Evolutionary conservation across 176 grass and related monocot genomes (phyloP), one percentile per base, ranked within the genome.

Genomic region (Carex parvula): DNA sequence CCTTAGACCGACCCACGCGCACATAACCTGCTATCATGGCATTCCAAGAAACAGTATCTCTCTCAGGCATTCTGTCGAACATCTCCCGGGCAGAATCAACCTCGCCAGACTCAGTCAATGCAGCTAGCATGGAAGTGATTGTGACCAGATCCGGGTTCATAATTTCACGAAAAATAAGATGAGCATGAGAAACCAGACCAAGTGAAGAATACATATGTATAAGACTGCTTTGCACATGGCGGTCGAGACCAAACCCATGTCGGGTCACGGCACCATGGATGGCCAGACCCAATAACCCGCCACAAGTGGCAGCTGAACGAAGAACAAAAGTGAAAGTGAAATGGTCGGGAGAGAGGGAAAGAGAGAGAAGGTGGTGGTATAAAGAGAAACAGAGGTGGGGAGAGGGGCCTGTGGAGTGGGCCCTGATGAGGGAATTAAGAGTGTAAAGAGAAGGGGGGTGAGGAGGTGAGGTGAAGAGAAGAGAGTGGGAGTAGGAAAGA

Each of bases 131-230:
- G 4, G 91, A 89, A 11, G 94, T 97, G 54, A 37, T 54, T 71
- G 64, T 79, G 32, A 97, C 89, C 42, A 88, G 8, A 78, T 93
- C 89, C 37, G 91, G 91, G 60, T 81, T 13, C 16, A 14, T 17
- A 67, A 93, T 85, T 79, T 90, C 94, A 29, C 70, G 48, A 73
- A 88, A 93, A 15, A 87, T 84, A 3, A 78, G 48, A 44, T 82
- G 85, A 24, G 79, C 77, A 65, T 72, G 71, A 10, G 64, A 26
- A 18, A 59, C 67, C 35, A 88, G 81, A 74, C 86, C 87, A 15
- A 90, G 71, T 24, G 85, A 87, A 22, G 88, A 90, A 88, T 97
- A 97, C 90, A 97, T 90, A 66, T 89, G 88, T 37, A 97, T 82
- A 57, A 86, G 85, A 3, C 84, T 81, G 83, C 90, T 94, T 81